A percentile compares a stretch with the other conserved stretches of the same genome.
phyloP scores from a whole-genome alignment of 331 rosid species.

The Malus hybrid region DNA sequence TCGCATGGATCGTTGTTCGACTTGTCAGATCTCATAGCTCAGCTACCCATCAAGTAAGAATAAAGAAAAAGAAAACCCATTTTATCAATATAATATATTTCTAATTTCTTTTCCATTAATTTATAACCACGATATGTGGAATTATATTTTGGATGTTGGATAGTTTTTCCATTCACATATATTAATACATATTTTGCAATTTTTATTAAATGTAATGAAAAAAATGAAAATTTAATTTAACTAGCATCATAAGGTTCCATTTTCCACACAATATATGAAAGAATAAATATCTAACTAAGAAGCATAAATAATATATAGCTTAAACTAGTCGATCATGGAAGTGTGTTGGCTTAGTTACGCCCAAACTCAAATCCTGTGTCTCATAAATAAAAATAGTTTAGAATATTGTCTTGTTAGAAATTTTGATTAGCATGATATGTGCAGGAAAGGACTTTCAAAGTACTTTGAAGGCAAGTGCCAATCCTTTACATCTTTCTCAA shows the following conservation, averaged over 20 bases:
- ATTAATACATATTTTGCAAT: not conserved
- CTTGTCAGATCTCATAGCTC: constrained; percentile 37
- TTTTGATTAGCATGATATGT: not conserved
- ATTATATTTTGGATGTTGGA: not conserved
- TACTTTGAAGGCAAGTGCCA: constrained; percentile 45
- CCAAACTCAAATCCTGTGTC: too few relatives aligned
- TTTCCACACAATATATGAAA: not conserved
- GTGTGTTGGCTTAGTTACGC: too few relatives aligned
- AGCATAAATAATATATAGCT: too few relatives aligned
- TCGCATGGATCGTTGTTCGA: constrained; percentile 35
- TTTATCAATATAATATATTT: not conserved
- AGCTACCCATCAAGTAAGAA: constrained; percentile 44
- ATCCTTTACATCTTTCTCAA: constrained; percentile 44
- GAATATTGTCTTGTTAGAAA: not conserved
- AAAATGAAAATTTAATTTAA: not conserved
- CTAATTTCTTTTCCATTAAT: not conserved
- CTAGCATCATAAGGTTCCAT: too few relatives aligned
- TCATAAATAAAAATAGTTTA: too few relatives aligned
- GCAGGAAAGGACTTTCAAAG: constrained; percentile 54
- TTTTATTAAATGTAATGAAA: too few relatives aligned
- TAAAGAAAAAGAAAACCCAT: not conserved
- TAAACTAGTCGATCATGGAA: too few relatives aligned
- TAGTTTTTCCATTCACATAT: not conserved
- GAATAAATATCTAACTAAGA: not conserved
- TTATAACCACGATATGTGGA: too few relatives aligned